phyloP scores from a whole-genome alignment of 78 protist genomes.

The Chrysochromulina parva region DNA sequence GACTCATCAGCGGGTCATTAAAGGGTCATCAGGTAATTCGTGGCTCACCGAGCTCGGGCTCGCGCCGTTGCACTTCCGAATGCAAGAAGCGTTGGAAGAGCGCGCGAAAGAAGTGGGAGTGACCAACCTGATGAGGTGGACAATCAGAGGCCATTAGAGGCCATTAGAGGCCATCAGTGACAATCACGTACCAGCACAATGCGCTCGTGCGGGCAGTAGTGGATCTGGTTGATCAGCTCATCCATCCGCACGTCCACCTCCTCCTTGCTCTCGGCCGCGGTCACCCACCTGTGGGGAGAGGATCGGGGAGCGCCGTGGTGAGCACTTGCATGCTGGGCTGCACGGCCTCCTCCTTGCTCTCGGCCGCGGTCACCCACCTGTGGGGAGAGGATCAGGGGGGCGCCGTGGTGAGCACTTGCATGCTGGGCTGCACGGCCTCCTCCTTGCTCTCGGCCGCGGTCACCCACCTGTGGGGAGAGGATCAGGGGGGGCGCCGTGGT shows the following conservation, averaged over 20 bases:
- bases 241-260: not conserved
- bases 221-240: conserved; percentile 9
- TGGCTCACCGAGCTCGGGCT: not conserved
- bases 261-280: not conserved
- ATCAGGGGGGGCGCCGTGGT: no score
- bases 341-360: not conserved
- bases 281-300: not conserved
- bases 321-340: not conserved
- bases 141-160: no score
- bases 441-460: not conserved
- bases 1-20: no score
- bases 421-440: not conserved
- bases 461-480: not conserved
- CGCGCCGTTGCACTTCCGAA: no score
- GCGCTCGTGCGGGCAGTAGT: not conserved
- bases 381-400: no score
- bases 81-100: not conserved
- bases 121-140: no score
- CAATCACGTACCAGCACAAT: not conserved
- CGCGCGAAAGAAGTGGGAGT: not conserved
- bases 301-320: no score
- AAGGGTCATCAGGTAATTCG: no score
- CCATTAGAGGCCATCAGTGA: no score
- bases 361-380: not conserved
- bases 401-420: not conserved